Base-by-base conservation (phyloP, 2,329 filamentous ascomycete species). In the Balansia obtecta region DNA sequence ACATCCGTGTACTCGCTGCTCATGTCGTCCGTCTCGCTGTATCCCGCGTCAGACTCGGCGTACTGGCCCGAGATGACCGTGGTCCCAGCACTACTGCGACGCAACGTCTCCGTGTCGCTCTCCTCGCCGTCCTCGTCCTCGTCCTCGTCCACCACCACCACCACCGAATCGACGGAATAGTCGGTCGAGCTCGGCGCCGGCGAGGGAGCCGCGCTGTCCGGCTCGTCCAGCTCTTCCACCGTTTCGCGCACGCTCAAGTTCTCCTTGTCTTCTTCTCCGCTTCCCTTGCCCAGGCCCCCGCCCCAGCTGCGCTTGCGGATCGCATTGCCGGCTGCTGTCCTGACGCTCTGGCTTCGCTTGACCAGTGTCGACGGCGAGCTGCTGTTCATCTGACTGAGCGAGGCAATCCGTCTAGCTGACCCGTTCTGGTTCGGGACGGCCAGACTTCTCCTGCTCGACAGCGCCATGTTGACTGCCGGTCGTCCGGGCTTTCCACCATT, bases 351-450 rank as follows among this genome's bases (percentile, higher is more conserved):
- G 64, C 85, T 90, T 53, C 86, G 77, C 69, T 84, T 85, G 56
- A 95, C 73, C 45, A 79, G 80, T 18, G 79, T 76, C 8, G 68
- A 70, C 6, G 81, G 72, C 34, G 79, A 73, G 61, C 93, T 91
- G 63, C 84, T 83, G 49, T 81, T 87, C 58, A 97, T 94, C 67
- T 96, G 88, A 63, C 85, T 94, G 37, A 97, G 79, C 47, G 88
- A 95, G 52, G 94, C 78, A 60, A 97, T 96, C 46, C 93, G 82
- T 40, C 91, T 79, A 63, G 82, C 76, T 62, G 83, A 74, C 60
- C 79, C 71, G 16, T 72, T 70, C 45, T 75, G 68, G 16, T 68
- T 72, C 1, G 79, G 65, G 50, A 60, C 65, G 49, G 62, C 68
- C 47, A 67, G 70, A 60, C 61, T 77, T 54, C 74, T 67, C 65